phyloP scores from a whole-genome alignment of 2,329 filamentous ascomycete genomes.

The Plectosphaerella sp. region DNA sequence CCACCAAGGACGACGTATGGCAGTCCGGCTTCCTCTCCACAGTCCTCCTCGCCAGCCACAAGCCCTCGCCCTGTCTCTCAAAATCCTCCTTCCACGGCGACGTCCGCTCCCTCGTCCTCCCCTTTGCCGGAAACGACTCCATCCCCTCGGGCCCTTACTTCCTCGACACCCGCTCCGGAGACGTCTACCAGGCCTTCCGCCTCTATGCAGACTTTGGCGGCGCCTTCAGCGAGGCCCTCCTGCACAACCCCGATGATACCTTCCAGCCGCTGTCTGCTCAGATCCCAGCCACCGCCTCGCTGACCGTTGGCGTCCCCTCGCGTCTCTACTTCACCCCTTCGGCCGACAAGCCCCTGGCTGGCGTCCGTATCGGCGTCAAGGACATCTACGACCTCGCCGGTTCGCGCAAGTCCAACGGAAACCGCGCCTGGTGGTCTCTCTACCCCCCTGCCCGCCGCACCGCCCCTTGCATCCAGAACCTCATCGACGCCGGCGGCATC shows the following conservation, averaged over 20 bases:
- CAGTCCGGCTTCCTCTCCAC: slow-evolving; percentile 16
- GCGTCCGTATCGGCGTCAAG: slow-evolving; percentile 58
- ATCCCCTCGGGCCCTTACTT: slow-evolving; percentile 32
- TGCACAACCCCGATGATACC: slow-evolving; percentile 21
- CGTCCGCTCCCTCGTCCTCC: slow-evolving; percentile 12
- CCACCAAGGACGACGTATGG: slow-evolving; percentile 20
- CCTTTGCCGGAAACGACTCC: slow-evolving; percentile 9
- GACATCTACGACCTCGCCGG: slow-evolving; percentile 57
- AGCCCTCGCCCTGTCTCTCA: slow-evolving; percentile 8
- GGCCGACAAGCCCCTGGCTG: slow-evolving; percentile 50
- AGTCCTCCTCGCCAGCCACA: slow-evolving; percentile 15
- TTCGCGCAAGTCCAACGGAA: slow-evolving; percentile 47
- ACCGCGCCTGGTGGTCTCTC: slow-evolving; percentile 51
- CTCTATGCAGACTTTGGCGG: slow-evolving; percentile 29
- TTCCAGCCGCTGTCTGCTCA: slow-evolving; percentile 29
- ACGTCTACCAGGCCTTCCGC: slow-evolving; percentile 26
- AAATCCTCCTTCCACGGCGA: slow-evolving; percentile 7
- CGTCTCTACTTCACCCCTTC: slow-evolving; percentile 54
- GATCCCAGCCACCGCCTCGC: slow-evolving; percentile 17
- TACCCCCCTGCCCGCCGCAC: slow-evolving; percentile 43
- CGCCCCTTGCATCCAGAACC: slow-evolving; percentile 45
- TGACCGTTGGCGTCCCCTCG: slow-evolving; percentile 49
- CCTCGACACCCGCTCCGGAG: slow-evolving; percentile 22
- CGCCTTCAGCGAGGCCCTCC: slow-evolving; percentile 23
- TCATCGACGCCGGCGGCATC: slow-evolving; percentile 54